Conservation (phyloP, 1,284 basidiomycete species). For the Cutaneotrichosporon cyanovorans region DNA sequence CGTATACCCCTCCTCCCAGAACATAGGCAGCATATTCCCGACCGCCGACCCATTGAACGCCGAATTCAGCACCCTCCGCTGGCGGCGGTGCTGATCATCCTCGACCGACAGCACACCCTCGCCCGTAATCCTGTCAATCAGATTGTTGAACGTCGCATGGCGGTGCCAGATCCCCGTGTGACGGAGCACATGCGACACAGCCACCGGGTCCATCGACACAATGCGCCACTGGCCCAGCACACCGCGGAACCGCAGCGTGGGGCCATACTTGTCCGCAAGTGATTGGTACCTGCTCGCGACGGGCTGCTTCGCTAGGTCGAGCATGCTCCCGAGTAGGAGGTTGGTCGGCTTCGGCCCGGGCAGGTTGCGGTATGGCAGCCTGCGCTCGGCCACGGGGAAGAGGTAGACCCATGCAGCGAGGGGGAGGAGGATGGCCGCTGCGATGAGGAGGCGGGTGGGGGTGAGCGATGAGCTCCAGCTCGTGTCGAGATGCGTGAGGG, state of each 20-base stretch:
- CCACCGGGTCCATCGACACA: constrained; percentile 56
- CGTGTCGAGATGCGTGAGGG: too few relatives aligned
- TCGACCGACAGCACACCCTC: constrained; percentile 43
- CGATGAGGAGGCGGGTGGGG: background rate
- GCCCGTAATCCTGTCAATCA: constrained; percentile 47
- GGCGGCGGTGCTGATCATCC: constrained; percentile 51
- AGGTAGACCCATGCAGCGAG: constrained; percentile 4
- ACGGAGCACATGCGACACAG: constrained; percentile 56
- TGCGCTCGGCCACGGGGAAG: constrained; percentile 2
- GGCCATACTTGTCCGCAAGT: constrained; percentile 9
- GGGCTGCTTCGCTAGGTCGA: background rate
- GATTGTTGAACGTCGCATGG: constrained; percentile 56
- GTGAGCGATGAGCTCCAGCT: background rate
- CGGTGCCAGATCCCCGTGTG: constrained; percentile 60
- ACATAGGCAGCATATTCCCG: constrained; percentile 52
- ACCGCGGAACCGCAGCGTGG: constrained; percentile 22
- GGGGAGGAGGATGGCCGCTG: background rate
- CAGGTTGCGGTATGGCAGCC: constrained; percentile 11
- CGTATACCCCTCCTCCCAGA: constrained; percentile 56
- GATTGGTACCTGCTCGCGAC: constrained; percentile 1
- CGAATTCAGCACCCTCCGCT: constrained; percentile 49
- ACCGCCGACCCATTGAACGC: constrained; percentile 43
- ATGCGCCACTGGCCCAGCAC: constrained; percentile 45
- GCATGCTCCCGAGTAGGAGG: constrained; percentile 7
- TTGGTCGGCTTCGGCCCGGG: constrained; percentile 5